These are phyloP conservation scores for Phytophthora agathidicida DNA, from an alignment of 352 stramenopile genomes.

Conservation along the genomic window DNA sequence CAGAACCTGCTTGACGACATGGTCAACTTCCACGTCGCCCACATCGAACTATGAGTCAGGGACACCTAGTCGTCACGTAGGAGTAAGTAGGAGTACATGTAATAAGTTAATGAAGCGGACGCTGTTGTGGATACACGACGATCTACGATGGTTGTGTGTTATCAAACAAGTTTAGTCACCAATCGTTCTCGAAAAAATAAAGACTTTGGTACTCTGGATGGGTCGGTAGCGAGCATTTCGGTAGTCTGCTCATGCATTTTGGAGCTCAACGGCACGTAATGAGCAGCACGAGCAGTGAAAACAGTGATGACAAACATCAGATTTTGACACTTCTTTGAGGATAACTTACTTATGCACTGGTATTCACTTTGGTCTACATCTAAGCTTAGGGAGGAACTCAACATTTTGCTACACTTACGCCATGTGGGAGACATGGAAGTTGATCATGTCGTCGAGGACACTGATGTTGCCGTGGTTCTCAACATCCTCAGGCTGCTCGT, in stretches of 20 bases:
- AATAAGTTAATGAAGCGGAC: constrained; percentile 28
- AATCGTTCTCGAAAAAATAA: constrained; percentile 2
- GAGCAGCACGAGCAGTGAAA: constrained; percentile 20
- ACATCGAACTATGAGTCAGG: constrained; percentile 31
- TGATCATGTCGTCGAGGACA: constrained; percentile 58
- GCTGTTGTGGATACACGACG: constrained; percentile 16
- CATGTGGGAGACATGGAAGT: constrained; percentile 51
- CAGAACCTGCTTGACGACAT: constrained; percentile 51
- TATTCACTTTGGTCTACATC: constrained; percentile 20
- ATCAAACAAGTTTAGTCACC: constrained; percentile 1
- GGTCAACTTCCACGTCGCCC: constrained; percentile 49
- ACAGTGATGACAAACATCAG: constrained; percentile 15
- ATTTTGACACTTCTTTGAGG: constrained; percentile 5
- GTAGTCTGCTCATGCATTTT: constrained; percentile 8
- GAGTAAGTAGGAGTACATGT: constrained; percentile 7
- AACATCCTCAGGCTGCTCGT: constrained; percentile 9
- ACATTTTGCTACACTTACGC: constrained; percentile 17
- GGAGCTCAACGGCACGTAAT: constrained; percentile 14
- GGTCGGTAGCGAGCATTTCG: constrained; percentile 3
- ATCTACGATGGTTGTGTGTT: too few species aligned
- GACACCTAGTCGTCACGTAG: constrained; percentile 1
- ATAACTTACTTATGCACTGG: constrained; percentile 32
- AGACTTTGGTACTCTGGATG: background rate
- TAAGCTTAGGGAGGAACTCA: too few species aligned
- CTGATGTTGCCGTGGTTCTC: constrained; percentile 20